phyloP scores from a whole-genome alignment of 2,329 filamentous ascomycete genomes.

The Arachnomyces sp. region DNA sequence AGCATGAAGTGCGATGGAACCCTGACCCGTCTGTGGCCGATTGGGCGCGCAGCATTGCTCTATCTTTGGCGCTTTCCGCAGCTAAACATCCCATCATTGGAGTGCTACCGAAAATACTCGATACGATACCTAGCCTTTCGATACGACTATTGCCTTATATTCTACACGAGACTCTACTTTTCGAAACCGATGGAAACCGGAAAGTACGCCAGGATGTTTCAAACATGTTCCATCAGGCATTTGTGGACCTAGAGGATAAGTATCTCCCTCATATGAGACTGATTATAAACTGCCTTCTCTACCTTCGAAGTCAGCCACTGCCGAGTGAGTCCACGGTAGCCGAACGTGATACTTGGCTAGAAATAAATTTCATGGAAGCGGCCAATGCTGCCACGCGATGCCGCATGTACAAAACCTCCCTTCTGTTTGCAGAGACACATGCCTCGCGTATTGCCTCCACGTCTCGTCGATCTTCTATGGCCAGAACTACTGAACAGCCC shows the following conservation, averaged over 20 bases:
- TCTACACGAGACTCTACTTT: slow-evolving; percentile 68
- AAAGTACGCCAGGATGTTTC: slow-evolving; percentile 57
- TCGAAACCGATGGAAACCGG: slow-evolving; percentile 56
- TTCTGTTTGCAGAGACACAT: slow-evolving; percentile 72
- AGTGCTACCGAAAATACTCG: slow-evolving; percentile 58
- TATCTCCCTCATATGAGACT: slow-evolving; percentile 59
- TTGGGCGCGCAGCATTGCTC: slow-evolving; percentile 28
- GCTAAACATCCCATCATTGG: slow-evolving; percentile 59
- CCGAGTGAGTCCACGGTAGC: slow-evolving; percentile 69
- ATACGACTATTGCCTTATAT: slow-evolving; percentile 72
- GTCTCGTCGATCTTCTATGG: slow-evolving; percentile 59
- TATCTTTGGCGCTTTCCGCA: slow-evolving; percentile 51
- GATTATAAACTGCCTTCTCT: slow-evolving; percentile 71
- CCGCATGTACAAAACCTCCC: slow-evolving; percentile 76
- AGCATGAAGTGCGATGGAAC: slow-evolving; percentile 13
- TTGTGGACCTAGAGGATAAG: slow-evolving; percentile 38
- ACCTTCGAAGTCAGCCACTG: slow-evolving; percentile 71
- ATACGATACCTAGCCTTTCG: slow-evolving; percentile 59
- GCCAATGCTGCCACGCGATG: slow-evolving; percentile 66
- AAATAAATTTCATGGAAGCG: slow-evolving; percentile 64
- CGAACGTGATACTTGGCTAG: slow-evolving; percentile 75
- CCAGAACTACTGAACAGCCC: slow-evolving; percentile 46
- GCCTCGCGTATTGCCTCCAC: slow-evolving; percentile 48
- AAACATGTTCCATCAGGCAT: slow-evolving; percentile 54
- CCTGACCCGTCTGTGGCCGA: slow-evolving; percentile 17